Evolutionary conservation across 73 alveolate species (phyloP), one percentile per base, ranked within the genome.

Genomic region (Strombidium stylifer): DNA sequence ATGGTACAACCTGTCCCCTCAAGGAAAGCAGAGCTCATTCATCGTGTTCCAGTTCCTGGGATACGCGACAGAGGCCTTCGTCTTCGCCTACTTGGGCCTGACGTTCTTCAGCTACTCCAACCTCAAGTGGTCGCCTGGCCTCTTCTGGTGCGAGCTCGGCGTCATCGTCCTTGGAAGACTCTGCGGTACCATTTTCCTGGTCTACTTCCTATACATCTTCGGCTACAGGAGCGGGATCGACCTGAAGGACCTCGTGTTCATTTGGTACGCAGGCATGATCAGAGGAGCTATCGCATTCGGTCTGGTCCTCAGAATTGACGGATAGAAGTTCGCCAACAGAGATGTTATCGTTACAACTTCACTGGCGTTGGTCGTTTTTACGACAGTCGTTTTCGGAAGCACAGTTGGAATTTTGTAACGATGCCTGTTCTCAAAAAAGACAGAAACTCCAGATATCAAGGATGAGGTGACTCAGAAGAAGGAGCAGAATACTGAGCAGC

Each of bases 241-340:
- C 39, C 83, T 81, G 45, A 83, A 58, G 44, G 86, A 87, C 46
- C 51, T 78, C 19, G 72, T 87, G 31, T 72, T 83, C 41, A 55
- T 85, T 16, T 72, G 89, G 58, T 82, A 85, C 32, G 82, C 91
- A 4, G 96, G 96, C 10, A 59, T 85, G 20, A 80, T 87, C 4
- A 87, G 94, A 69, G 96, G 96, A 10, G 89, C 94, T 18, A 82
- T 87, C 19, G 93, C 96, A 27, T 87, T 87, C 56, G 96, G 93
- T 12, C 64, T 87, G 0, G 68, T 47, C 12, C 64, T 60, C 21
- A 44, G 25, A 16, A 10, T 73, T 11, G 86, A 73, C 23, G 31
- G 19, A 30, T 25, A n/a, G 44, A 20, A 48, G 40, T 3, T 10
- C 10, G n/a, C 10, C 42, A 32, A 32, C 10, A 4, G 4, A 6